These are phyloP conservation scores for Talaromyces nanjingensis DNA, from an alignment of 495 filamentous ascomycete species.

Conservation along the genomic window DNA sequence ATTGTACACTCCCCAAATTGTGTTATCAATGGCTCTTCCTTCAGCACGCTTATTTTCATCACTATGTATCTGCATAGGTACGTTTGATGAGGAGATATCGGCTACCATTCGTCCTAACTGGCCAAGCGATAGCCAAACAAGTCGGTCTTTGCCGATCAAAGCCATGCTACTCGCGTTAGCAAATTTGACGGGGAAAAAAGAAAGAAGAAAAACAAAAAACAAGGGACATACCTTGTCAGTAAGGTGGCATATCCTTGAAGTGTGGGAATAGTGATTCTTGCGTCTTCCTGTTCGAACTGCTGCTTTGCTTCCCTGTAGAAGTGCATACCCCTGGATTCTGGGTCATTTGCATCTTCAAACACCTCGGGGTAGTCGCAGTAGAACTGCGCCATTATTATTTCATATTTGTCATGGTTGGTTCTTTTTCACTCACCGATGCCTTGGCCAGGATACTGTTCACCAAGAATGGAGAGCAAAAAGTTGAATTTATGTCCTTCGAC, in stretches of 20 bases:
- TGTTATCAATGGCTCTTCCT: constrained; percentile 16
- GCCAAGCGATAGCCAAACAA: constrained; percentile 29
- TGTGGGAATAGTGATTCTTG: constrained; percentile 22
- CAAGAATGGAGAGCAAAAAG: constrained; percentile 39
- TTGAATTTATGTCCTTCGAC: constrained; percentile 16
- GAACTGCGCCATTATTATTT: constrained; percentile 12
- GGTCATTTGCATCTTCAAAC: constrained; percentile 10
- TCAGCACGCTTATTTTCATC: constrained; percentile 9
- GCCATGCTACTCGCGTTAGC: constrained; percentile 21
- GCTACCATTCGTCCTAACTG: constrained; percentile 27
- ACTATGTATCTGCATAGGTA: constrained; percentile 5
- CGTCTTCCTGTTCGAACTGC: constrained; percentile 16
- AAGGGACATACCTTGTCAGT: constrained; percentile 13
- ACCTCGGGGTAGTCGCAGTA: constrained; percentile 19
- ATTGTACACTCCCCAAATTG: constrained; percentile 29
- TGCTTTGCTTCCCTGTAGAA: constrained; percentile 21
- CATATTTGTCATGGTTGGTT: background rate
- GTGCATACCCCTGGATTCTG: constrained; percentile 15
- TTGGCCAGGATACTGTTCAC: constrained; percentile 39
- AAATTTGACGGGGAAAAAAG: background rate
- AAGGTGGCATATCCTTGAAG: constrained; percentile 28
- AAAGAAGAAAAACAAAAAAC: background rate
- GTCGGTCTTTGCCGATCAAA: constrained; percentile 22
- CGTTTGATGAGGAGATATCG: constrained; percentile 15
- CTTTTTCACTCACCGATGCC: constrained; percentile 23